Conservation (phyloP, 345 rosid genomes). For the Lumnitzera racemosa region DNA sequence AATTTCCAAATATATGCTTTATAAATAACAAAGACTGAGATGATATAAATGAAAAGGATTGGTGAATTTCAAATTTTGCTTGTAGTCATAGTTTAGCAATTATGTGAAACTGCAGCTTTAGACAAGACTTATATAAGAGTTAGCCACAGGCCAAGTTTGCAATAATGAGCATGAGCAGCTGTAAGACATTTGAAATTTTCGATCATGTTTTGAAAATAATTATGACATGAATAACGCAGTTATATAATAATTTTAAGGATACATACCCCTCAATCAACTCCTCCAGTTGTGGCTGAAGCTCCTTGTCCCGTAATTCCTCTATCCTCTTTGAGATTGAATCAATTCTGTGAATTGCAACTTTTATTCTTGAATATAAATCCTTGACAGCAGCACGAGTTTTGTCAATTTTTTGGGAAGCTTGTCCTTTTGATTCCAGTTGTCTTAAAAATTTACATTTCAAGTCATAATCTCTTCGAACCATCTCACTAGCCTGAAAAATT, state of each 20-base stretch:
- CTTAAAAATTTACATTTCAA: conserved; percentile 56
- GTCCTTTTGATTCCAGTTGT: conserved; percentile 69
- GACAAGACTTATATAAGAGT: too few species aligned
- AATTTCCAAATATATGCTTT: too few species aligned
- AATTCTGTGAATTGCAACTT: conserved; percentile 90
- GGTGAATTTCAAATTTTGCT: too few species aligned
- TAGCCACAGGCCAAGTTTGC: too few species aligned
- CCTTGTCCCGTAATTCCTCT: conserved; percentile 88
- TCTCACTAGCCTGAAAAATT: conserved; percentile 62
- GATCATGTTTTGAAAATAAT: too few species aligned
- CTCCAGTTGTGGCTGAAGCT: conserved; percentile 97
- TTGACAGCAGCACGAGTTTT: conserved; percentile 81
- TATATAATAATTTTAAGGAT: background rate
- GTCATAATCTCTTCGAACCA: conserved; percentile 69
- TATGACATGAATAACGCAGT: too few species aligned
- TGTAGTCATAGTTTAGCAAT: too few species aligned
- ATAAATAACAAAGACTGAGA: too few species aligned
- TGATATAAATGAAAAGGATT: too few species aligned
- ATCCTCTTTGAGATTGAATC: conserved; percentile 81
- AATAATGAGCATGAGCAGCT: too few species aligned
- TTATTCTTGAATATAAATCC: conserved; percentile 87
- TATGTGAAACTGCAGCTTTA: too few species aligned
- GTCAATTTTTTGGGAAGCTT: conserved; percentile 45
- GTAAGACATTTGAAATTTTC: too few species aligned
- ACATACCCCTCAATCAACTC: conserved; percentile 90